phyloP scores from a whole-genome alignment of 352 stramenopile species.

The Peronospora tabacina region DNA sequence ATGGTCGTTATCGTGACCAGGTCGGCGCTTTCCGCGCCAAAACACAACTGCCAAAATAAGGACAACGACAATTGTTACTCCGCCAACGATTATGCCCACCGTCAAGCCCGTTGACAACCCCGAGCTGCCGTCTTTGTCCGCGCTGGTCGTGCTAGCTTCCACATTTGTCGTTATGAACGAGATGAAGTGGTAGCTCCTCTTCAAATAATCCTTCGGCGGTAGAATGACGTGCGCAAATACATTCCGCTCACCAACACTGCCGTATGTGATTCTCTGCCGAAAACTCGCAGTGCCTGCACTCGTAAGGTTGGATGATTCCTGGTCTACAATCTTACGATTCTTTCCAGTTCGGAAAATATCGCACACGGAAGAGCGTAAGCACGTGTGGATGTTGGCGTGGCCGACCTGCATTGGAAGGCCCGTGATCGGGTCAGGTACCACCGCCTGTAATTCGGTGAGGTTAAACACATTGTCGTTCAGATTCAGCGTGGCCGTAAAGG shows the following conservation, averaged over 20 bases:
- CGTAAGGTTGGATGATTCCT: slow-evolving; percentile 76
- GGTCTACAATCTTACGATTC: slow-evolving; percentile 55
- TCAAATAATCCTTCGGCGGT: slow-evolving; percentile 38
- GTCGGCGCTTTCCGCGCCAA: slow-evolving; percentile 38
- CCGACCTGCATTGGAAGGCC: slow-evolving; percentile 54
- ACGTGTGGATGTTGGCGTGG: slow-evolving; percentile 74
- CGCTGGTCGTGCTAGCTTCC: slow-evolving; percentile 17
- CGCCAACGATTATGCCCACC: slow-evolving; percentile 42
- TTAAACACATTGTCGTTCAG: slow-evolving; percentile 58
- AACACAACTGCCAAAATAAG: slow-evolving; percentile 55
- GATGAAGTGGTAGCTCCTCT: slow-evolving; percentile 73
- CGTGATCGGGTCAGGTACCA: slow-evolving; percentile 46
- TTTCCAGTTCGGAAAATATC: slow-evolving; percentile 63
- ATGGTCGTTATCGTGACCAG: slow-evolving; percentile 38
- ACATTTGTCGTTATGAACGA: slow-evolving; percentile 55
- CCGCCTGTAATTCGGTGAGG: slow-evolving; percentile 49
- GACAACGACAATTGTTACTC: slow-evolving; percentile 32
- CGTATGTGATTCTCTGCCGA: slow-evolving; percentile 50
- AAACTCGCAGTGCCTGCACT: slow-evolving; percentile 47
- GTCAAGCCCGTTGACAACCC: slow-evolving; percentile 37
- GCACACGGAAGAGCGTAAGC: slow-evolving; percentile 53
- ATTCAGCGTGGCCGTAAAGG: slow-evolving; percentile 70
- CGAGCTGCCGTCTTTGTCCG: slow-evolving; percentile 8
- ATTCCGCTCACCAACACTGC: slow-evolving; percentile 45
- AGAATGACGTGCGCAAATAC: slow-evolving; percentile 76